Base-by-base conservation (phyloP, 768 basidiomycete species). In the Botryobasidium botryosum region DNA sequence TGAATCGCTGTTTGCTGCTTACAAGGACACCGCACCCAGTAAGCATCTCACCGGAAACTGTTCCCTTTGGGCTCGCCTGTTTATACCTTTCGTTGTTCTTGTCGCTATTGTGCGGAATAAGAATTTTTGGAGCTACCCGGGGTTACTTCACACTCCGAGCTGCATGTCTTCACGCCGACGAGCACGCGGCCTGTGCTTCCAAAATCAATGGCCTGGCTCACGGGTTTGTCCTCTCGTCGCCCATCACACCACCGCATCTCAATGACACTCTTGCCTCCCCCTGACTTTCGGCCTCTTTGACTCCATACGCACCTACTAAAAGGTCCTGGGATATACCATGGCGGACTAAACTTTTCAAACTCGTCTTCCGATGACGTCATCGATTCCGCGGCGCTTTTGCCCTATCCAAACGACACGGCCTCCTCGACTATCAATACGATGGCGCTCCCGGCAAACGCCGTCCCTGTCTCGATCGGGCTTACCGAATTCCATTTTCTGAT, bases 401-500 rank as follows among this genome's bases (percentile, higher is more conserved):
- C 83, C 3, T 91, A 86, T 55, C 83, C 83, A 15, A 41, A 64
- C 26, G 55, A 52, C 6, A 61, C 60, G 43, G 58, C 61, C 6
- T 54, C 61, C 23, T 57, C 62, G 4, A 44, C 54, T 10, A 46
- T 49, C n/a, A n/a, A n/a, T n/a, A n/a, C n/a, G n/a, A n/a, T n/a
- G n/a, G 33, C 51, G 10, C 35, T 44, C 42, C 37, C 43, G 26
- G 35, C 51, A 17, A 49, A 56, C 1, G 50, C 56, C 42, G 55
- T 70, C 13, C 91, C 92, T 1, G 51, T 75, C 4, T 84, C 87
- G 3, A 74, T 92, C 55, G 70, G 77, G 7, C 63, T 94, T 44
- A 92, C 91, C 1, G 84, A 92, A 56, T 94, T 84, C 57, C 94
- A 99, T 57, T 86, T 90, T 56, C 62, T 99, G 17, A 60, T 96